Evolutionary conservation across 176 grass and related monocot genomes (phyloP).

Genomic region (Lolium multiflorum): DNA sequence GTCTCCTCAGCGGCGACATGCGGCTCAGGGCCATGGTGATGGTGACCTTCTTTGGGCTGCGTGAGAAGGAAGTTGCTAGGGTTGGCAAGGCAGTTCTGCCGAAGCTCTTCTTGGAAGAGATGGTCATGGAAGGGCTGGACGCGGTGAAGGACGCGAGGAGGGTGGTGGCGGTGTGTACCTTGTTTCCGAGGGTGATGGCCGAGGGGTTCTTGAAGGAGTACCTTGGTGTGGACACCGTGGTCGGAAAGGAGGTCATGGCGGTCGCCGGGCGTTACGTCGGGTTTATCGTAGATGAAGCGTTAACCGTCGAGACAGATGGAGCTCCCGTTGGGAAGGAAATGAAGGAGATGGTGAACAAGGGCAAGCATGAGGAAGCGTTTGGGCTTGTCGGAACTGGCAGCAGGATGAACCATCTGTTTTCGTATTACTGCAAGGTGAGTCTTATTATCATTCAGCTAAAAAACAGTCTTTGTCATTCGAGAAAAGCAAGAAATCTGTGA

Average conservation of each 20-base stretch:
- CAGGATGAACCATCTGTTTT: conserved; percentile 20
- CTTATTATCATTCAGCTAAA: background rate
- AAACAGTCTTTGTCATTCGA: background rate
- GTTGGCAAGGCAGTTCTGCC: conserved; percentile 68
- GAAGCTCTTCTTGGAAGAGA: conserved; percentile 72
- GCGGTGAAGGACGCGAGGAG: conserved; percentile 46
- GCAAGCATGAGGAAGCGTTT: conserved; percentile 31
- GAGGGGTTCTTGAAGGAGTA: conserved; percentile 75
- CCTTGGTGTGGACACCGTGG: conserved; percentile 53
- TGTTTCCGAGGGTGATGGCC: conserved; percentile 74
- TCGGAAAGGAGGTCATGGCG: conserved; percentile 58
- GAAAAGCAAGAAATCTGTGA: background rate
- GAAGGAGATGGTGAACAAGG: conserved; percentile 31
- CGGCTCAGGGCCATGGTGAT: conserved; percentile 61
- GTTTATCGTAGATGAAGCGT: conserved; percentile 5
- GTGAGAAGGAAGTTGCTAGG: conserved; percentile 49
- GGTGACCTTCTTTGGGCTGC: conserved; percentile 65
- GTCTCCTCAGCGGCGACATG: conserved; percentile 37
- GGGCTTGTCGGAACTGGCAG: conserved; percentile 24
- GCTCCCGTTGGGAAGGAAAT: background rate
- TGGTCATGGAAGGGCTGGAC: conserved; percentile 60
- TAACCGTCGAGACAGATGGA: background rate
- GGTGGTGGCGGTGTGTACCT: conserved; percentile 53
- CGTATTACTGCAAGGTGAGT: conserved; percentile 46
- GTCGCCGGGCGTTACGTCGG: conserved; percentile 48